Evolutionary conservation across 306 rosid genomes (phyloP).

Genomic region (Rosa persica): DNA sequence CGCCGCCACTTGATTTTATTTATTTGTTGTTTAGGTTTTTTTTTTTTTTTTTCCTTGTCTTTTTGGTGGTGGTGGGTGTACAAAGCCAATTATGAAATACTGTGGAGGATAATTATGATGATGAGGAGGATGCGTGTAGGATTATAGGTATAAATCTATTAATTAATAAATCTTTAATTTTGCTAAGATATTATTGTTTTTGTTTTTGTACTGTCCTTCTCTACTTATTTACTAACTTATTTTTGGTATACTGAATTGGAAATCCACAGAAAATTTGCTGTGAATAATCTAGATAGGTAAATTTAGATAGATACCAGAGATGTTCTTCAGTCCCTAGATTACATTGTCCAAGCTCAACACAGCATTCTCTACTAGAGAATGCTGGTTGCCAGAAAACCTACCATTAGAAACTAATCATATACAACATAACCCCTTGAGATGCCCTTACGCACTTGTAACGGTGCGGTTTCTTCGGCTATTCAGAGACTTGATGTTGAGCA

Average conservation of each 20-base stretch:
- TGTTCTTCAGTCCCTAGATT: neutral
- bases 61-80: neutral
- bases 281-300: neutral
- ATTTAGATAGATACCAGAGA: neutral
- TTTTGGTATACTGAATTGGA: too few species aligned
- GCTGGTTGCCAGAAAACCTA: neutral
- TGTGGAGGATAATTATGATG: too few species aligned
- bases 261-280: neutral
- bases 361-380: neutral
- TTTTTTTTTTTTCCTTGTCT: neutral
- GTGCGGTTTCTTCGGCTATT: conserved; percentile 23
- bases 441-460: neutral
- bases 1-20: conserved; percentile 25
- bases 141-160: neutral
- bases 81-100: conserved; percentile 1
- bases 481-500: conserved; percentile 53
- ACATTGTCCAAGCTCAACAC: neutral
- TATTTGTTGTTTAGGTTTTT: neutral
- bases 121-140: conserved; percentile 11
- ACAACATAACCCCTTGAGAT: neutral
- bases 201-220: neutral
- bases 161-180: neutral
- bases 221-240: neutral
- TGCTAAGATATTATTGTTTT: neutral
- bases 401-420: neutral